Evolutionary conservation across 108 stramenopile genomes (phyloP).

Genomic region (Discostella stelligeroides): DNA sequence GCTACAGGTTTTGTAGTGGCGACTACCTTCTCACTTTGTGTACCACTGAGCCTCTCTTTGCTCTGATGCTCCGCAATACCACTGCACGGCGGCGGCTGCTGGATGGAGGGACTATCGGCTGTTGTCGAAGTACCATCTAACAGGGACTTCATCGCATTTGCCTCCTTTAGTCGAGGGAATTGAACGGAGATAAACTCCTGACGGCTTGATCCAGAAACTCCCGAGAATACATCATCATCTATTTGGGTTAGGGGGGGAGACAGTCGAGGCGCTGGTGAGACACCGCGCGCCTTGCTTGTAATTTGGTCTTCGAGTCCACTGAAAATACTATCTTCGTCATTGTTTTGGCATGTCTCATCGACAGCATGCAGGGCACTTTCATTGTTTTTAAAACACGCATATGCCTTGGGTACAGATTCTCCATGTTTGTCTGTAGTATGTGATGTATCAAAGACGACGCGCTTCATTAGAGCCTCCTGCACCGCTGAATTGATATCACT

Average conservation of each 20-base stretch:
- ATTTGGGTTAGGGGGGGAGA: too few species aligned
- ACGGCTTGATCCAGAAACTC: slow-evolving; percentile 30
- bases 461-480: slow-evolving; percentile 43
- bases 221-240: slow-evolving; percentile 51
- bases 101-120: slow-evolving; percentile 18
- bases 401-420: too few species aligned
- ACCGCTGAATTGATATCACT: slow-evolving; percentile 45
- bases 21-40: too few species aligned
- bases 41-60: too few species aligned
- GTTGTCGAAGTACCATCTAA: slow-evolving; percentile 39
- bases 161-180: slow-evolving; percentile 22
- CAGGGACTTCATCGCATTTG: slow-evolving; percentile 39
- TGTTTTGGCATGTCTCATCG: background rate
- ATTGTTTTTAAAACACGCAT: too few species aligned
- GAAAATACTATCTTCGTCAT: slow-evolving; percentile 48
- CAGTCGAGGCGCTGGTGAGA: background rate
- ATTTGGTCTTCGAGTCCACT: slow-evolving; percentile 34
- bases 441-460: background rate
- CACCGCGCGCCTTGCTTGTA: background rate
- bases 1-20: too few species aligned
- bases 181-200: slow-evolving; percentile 20
- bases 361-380: too few species aligned
- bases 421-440: background rate
- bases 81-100: slow-evolving; percentile 3
- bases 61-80: too few species aligned